Evolutionary conservation across 2,329 filamentous ascomycete species (phyloP).

Genomic region (Triangularia verruculosa): DNA sequence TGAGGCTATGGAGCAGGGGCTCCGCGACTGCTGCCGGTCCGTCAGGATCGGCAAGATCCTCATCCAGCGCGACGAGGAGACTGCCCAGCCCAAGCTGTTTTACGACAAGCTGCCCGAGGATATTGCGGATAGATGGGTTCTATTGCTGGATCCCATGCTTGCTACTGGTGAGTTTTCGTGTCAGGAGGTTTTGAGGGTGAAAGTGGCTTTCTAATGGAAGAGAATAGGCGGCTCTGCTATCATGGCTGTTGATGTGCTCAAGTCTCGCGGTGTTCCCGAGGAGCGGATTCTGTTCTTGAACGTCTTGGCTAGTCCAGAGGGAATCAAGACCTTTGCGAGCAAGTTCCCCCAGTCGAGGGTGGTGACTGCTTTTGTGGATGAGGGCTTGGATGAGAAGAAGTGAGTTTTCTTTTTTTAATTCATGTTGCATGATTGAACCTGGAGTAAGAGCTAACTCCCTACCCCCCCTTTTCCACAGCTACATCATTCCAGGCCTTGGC

Average conservation of each 20-base stretch:
- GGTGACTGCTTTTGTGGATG: conserved; percentile 91
- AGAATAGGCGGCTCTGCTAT: conserved; percentile 81
- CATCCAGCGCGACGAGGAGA: conserved; percentile 97
- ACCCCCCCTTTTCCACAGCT: conserved; percentile 52
- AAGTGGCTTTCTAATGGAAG: conserved; percentile 10
- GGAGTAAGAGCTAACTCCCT: conserved; percentile 34
- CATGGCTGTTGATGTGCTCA: conserved; percentile 94
- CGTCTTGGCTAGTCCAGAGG: conserved; percentile 93
- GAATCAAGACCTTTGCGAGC: conserved; percentile 82
- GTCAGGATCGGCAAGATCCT: conserved; percentile 98
- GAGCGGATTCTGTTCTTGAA: conserved; percentile 96
- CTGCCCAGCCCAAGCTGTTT: conserved; percentile 84
- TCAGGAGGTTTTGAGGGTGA: too few species aligned
- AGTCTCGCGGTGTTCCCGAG: conserved; percentile 85
- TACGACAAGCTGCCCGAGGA: conserved; percentile 97
- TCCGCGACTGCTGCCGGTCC: conserved; percentile 95
- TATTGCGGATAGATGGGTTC: conserved; percentile 87
- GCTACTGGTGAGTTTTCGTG: conserved; percentile 75
- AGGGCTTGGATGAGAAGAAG: conserved; percentile 97
- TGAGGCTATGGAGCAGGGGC: conserved; percentile 96
- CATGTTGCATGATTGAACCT: conserved; percentile 7
- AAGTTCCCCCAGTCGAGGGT: conserved; percentile 87
- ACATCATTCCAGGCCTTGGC: conserved; percentile 89
- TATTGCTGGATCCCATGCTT: conserved; percentile 98
- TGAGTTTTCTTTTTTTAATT: conserved; percentile 37